Evolutionary conservation across 2,329 filamentous ascomycete species (phyloP).

Genomic region (Didymella pinodella): DNA sequence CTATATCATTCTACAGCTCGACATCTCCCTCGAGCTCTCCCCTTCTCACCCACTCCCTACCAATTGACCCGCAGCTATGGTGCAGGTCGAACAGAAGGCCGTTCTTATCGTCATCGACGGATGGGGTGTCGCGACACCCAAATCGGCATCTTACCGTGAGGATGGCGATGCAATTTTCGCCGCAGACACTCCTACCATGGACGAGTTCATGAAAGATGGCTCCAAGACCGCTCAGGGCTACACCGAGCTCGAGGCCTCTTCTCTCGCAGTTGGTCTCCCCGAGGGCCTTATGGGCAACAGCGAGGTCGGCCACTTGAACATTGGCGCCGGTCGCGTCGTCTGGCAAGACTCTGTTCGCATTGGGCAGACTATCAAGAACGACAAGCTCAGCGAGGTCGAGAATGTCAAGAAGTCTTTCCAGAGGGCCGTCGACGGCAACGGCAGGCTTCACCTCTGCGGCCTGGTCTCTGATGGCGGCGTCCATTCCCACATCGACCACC

Average conservation of each 20-base stretch:
- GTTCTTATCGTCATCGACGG: constrained; percentile 96
- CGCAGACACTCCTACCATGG: constrained; percentile 94
- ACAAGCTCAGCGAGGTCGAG: constrained; percentile 76
- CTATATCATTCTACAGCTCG: constrained; percentile 7
- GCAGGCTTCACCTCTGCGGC: constrained; percentile 89
- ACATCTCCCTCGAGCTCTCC: constrained; percentile 10
- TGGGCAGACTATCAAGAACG: constrained; percentile 88
- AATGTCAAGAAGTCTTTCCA: constrained; percentile 81
- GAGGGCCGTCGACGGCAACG: constrained; percentile 84
- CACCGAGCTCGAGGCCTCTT: constrained; percentile 93
- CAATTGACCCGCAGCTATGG: constrained; percentile 60
- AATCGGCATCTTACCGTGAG: constrained; percentile 71
- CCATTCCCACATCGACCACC: constrained; percentile 93
- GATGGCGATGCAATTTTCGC: constrained; percentile 95
- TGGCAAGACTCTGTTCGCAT: constrained; percentile 97
- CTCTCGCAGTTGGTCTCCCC: constrained; percentile 91
- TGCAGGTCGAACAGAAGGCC: constrained; percentile 72
- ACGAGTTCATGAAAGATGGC: constrained; percentile 72
- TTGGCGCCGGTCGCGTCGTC: constrained; percentile 94
- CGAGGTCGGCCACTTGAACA: constrained; percentile 98
- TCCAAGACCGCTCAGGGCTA: constrained; percentile 83
- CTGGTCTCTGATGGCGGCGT: constrained; percentile 96
- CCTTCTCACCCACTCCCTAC: constrained; percentile 3
- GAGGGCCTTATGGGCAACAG: constrained; percentile 99
- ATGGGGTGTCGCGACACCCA: constrained; percentile 86